A percentile compares a stretch with the other conserved stretches of the same genome.
phyloP scores from a whole-genome alignment of 495 filamentous ascomycete species.

The Trichocladium uniseriatum region DNA sequence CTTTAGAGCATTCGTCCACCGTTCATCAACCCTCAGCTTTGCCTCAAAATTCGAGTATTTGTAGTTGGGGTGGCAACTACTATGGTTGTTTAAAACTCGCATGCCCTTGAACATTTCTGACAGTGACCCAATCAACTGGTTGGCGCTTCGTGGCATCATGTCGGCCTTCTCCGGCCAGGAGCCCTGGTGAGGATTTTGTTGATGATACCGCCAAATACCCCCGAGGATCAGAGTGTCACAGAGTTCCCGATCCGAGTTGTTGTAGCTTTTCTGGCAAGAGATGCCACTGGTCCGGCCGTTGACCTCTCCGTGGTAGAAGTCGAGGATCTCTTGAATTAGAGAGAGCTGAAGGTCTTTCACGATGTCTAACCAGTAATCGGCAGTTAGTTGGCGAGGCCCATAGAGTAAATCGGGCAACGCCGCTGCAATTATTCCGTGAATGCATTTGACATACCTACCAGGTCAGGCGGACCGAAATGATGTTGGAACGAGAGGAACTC shows the following conservation, averaged over 20 bases:
- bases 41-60: background rate
- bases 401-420: no score
- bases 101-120: background rate
- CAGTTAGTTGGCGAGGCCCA: no score
- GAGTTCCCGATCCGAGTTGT: background rate
- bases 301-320: background rate
- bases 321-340: background rate
- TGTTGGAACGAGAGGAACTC: background rate
- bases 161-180: background rate
- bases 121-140: background rate
- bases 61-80: background rate
- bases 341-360: background rate
- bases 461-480: background rate
- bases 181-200: background rate
- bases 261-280: no score
- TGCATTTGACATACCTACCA: background rate
- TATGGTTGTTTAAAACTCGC: background rate
- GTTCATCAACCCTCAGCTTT: background rate
- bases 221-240: background rate
- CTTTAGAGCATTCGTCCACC: background rate
- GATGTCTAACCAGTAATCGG: no score
- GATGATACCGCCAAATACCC: background rate
- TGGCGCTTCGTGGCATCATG: background rate
- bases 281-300: background rate
- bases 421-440: no score